A percentile compares a stretch with the other conserved stretches of the same genome.
Conservation (phyloP, 257 asterid genomes). For the Solanum chaucha region DNA sequence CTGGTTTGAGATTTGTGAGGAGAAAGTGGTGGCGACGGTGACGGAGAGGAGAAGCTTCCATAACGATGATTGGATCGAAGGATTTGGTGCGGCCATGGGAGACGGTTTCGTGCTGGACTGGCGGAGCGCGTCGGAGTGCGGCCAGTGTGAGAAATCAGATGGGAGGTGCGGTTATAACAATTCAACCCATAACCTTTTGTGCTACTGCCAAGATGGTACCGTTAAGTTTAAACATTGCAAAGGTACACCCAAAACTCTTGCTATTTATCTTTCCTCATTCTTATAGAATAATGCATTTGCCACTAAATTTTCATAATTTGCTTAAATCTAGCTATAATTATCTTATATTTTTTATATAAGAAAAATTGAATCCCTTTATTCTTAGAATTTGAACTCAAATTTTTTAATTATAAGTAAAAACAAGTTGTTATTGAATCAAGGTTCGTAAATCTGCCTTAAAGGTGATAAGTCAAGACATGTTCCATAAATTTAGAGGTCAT, state of each 20-base stretch:
- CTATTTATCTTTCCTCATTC: background rate
- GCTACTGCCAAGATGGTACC: slow-evolving; percentile 13
- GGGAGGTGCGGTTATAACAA: slow-evolving; percentile 13
- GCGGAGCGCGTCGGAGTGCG: background rate
- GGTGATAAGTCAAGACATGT: too few species aligned
- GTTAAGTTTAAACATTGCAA: background rate
- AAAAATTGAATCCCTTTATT: background rate
- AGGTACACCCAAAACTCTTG: background rate
- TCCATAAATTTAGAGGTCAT: background rate
- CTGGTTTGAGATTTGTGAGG: slow-evolving; percentile 4
- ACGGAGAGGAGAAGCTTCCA: background rate
- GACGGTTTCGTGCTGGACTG: slow-evolving; percentile 16
- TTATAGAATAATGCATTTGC: background rate
- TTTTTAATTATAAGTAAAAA: background rate
- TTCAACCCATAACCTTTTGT: background rate
- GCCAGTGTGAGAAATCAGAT: background rate
- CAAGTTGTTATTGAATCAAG: background rate
- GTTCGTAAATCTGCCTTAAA: background rate
- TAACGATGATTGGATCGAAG: background rate
- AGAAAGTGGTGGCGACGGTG: slow-evolving; percentile 12
- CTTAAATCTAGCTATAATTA: background rate
- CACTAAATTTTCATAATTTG: background rate
- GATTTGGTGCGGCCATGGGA: background rate
- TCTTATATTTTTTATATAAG: background rate
- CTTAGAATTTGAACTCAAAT: background rate